phyloP scores from a whole-genome alignment of 129 eudicot species.

The Silybum marianum region DNA sequence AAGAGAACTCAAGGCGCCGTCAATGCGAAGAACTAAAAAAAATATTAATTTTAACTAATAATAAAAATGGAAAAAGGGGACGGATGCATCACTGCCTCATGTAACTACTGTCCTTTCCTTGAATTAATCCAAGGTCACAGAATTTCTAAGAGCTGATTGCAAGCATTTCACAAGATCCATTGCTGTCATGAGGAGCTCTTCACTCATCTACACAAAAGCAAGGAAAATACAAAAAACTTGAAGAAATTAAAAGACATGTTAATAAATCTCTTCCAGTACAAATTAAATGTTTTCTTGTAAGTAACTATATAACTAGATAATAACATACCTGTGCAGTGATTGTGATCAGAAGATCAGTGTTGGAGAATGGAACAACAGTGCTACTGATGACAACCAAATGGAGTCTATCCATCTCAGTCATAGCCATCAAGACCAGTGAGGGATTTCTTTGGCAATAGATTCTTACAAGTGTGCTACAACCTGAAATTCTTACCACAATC shows the following conservation, averaged over 20 bases:
- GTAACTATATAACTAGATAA: background rate
- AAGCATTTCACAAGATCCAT: conserved; percentile 5
- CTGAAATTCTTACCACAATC: conserved; percentile 9
- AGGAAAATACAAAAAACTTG: background rate
- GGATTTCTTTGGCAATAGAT: conserved; percentile 16
- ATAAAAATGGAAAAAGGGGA: background rate
- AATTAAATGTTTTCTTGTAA: background rate
- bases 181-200: conserved; percentile 3
- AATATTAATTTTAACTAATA: background rate
- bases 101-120: background rate
- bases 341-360: conserved; percentile 7
- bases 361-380: conserved; percentile 1
- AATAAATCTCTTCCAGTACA: background rate
- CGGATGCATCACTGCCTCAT: background rate
- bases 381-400: conserved; percentile 11
- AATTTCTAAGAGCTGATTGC: background rate
- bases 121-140: background rate
- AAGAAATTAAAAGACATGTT: background rate
- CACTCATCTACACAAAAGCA: conserved; percentile 13
- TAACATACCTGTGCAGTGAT: conserved; percentile 8
- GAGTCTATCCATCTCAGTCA: conserved; percentile 10
- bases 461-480: conserved; percentile 4
- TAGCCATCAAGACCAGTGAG: background rate
- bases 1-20: background rate
- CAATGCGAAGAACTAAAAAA: background rate